These are phyloP conservation scores for Aspergillus incahuasiensis DNA, from an alignment of 495 filamentous ascomycete species.

Conservation along the genomic window DNA sequence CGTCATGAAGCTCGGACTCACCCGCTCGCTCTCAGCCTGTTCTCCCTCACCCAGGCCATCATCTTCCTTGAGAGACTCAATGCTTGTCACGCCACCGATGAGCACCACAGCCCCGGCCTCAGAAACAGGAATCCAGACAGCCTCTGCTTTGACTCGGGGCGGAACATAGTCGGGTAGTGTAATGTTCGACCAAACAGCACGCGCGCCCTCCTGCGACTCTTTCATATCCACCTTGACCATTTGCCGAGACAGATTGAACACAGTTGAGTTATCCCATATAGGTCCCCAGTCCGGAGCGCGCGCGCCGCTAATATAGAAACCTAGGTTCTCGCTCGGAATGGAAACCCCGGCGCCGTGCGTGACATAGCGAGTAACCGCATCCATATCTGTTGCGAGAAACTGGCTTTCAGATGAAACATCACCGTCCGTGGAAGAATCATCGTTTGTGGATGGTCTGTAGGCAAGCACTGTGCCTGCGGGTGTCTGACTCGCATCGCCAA, in stretches of 20 bases:
- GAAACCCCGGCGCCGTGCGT: conserved; percentile 60
- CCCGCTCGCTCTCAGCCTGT: conserved; percentile 39
- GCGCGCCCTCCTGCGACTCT: conserved; percentile 30
- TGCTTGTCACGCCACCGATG: conserved; percentile 59
- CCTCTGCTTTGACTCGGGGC: conserved; percentile 58
- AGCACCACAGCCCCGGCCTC: conserved; percentile 58
- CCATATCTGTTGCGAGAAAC: too few relatives aligned
- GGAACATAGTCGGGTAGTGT: conserved; percentile 48
- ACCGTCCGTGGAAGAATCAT: too few relatives aligned
- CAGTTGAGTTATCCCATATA: conserved; percentile 32
- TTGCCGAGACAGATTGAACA: conserved; percentile 30
- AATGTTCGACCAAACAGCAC: conserved; percentile 51
- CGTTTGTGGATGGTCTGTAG: too few relatives aligned
- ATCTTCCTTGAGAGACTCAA: conserved; percentile 22
- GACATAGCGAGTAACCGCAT: conserved; percentile 52
- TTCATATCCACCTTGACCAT: conserved; percentile 61
- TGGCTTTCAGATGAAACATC: too few relatives aligned
- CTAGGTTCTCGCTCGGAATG: conserved; percentile 67
- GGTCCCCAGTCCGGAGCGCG: conserved; percentile 40
- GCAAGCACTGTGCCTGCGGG: too few relatives aligned
- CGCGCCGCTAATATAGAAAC: conserved; percentile 68
- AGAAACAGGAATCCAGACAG: conserved; percentile 68
- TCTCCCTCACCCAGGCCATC: conserved; percentile 27
- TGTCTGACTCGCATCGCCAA: too few relatives aligned
- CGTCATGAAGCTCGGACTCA: conserved; percentile 57